These are phyloP conservation scores for Penicillium nucicola DNA, from an alignment of 495 filamentous ascomycete species.

Conservation along the genomic window DNA sequence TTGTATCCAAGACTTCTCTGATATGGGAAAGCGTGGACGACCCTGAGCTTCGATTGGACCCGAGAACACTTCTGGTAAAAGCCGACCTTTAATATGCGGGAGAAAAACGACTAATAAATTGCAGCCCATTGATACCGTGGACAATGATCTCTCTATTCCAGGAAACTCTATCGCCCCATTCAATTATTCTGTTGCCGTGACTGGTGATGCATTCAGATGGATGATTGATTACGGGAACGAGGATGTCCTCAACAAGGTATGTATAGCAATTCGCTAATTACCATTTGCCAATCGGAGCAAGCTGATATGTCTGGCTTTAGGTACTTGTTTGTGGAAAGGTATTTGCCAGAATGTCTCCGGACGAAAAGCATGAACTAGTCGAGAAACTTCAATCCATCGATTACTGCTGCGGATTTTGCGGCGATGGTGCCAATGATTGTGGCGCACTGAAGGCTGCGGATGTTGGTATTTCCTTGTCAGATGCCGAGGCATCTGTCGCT, in stretches of 20 bases:
- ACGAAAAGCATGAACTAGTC: constrained; percentile 97
- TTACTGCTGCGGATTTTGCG: constrained; percentile 95
- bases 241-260: constrained; percentile 65
- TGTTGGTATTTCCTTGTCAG: constrained; percentile 96
- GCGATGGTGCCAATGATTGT: constrained; percentile 98
- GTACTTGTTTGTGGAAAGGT: constrained; percentile 91
- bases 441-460: constrained; percentile 97
- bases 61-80: constrained; percentile 66
- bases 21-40: constrained; percentile 94
- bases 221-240: constrained; percentile 84
- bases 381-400: constrained; percentile 96
- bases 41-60: constrained; percentile 68
- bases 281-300: background rate
- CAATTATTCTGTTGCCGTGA: constrained; percentile 85
- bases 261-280: constrained; percentile 8
- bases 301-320: constrained; percentile 28
- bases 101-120: constrained; percentile 22
- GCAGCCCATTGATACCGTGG: constrained; percentile 66
- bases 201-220: constrained; percentile 95
- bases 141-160: constrained; percentile 77
- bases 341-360: constrained; percentile 97
- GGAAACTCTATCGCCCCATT: constrained; percentile 73
- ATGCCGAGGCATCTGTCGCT: constrained; percentile 96
- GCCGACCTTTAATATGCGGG: background rate
- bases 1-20: constrained; percentile 65